Percentiles rank a stretch among this genome's conserved stretches.
These are phyloP conservation scores for Aechmea fasciata DNA, from an alignment of 176 grass and related monocot genomes.

Conservation along the genomic window DNA sequence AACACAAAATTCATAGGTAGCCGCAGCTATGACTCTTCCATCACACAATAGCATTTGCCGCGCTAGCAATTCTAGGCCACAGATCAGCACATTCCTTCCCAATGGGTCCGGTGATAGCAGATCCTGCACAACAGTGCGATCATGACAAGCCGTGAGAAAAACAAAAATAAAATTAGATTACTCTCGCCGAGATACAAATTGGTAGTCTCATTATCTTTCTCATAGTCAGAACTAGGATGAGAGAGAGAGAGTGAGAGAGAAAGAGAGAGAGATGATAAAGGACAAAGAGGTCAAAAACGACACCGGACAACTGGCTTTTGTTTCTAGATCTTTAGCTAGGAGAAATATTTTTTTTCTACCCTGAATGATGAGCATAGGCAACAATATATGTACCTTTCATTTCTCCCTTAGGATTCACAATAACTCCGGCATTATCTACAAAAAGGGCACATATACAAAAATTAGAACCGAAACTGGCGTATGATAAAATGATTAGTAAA, in stretches of 20 bases:
- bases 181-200: background rate
- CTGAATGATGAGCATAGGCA: background rate
- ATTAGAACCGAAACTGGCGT: background rate
- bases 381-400: conserved; percentile 3
- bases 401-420: conserved; percentile 6
- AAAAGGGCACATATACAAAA: too few species aligned
- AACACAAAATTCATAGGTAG: conserved; percentile 8
- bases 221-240: conserved; percentile 30
- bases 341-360: background rate
- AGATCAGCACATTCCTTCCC: conserved; percentile 86
- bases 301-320: background rate
- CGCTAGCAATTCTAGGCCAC: conserved; percentile 86
- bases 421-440: conserved; percentile 10
- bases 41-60: conserved; percentile 73
- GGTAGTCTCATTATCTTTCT: conserved; percentile 44
- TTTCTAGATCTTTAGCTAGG: background rate
- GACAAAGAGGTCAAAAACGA: background rate
- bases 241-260: too few species aligned
- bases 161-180: background rate
- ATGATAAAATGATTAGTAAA: background rate
- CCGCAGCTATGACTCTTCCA: background rate
- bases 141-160: background rate
- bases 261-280: background rate
- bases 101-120: conserved; percentile 90
- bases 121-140: conserved; percentile 30